Percentiles rank a stretch among this genome's conserved stretches.
Evolutionary conservation across 768 basidiomycete genomes (phyloP).

Genomic region (Omphalotus guepiniiformis): DNA sequence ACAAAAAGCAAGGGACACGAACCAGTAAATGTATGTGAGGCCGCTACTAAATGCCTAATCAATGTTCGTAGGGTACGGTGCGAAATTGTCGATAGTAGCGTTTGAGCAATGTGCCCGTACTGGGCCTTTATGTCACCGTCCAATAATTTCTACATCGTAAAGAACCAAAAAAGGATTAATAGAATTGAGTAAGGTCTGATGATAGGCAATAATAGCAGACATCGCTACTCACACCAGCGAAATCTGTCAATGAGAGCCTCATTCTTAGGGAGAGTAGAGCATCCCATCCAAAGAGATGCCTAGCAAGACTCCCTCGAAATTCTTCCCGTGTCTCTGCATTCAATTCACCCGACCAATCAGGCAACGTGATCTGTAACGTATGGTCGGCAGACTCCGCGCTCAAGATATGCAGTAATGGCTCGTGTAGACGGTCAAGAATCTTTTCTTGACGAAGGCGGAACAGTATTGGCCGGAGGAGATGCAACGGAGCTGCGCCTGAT

Average conservation of each 20-base stretch:
- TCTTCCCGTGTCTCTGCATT: constrained; percentile 35
- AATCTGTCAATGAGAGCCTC: constrained; percentile 50
- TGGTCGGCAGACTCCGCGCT: constrained; percentile 28
- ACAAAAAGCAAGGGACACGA: constrained; percentile 15
- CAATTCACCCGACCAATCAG: constrained; percentile 24
- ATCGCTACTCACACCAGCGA: constrained; percentile 38
- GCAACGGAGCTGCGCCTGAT: constrained; percentile 43
- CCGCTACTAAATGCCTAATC: constrained; percentile 51
- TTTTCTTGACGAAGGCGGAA: constrained; percentile 37
- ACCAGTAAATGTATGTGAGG: constrained; percentile 42
- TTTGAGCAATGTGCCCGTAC: constrained; percentile 51
- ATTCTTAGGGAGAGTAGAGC: constrained; percentile 49
- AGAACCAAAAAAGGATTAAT: background rate
- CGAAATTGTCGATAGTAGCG: constrained; percentile 47
- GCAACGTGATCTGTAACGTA: constrained; percentile 25
- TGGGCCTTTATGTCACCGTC: constrained; percentile 32
- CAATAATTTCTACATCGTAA: constrained; percentile 40
- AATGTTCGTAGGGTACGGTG: constrained; percentile 50
- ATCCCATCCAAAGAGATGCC: constrained; percentile 63
- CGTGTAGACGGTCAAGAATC: constrained; percentile 33
- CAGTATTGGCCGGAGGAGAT: constrained; percentile 48
- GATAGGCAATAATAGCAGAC: background rate
- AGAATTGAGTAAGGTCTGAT: background rate
- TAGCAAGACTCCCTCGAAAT: constrained; percentile 48
- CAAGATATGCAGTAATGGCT: constrained; percentile 45